Conservation (phyloP, 2,329 filamentous ascomycete genomes). For the Neofusicoccum sp. region DNA sequence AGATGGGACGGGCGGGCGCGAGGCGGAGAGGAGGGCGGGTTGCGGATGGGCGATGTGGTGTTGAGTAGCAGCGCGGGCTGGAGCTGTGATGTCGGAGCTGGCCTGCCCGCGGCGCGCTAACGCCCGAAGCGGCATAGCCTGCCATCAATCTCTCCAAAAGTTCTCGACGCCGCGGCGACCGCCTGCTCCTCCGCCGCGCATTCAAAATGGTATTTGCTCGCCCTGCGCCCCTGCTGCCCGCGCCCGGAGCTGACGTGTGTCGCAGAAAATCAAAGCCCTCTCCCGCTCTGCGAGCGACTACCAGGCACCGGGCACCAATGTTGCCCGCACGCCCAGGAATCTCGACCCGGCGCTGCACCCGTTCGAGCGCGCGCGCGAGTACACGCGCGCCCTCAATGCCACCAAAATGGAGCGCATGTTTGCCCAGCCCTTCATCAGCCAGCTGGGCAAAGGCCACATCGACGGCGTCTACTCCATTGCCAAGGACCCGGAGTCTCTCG, state of each 20-base stretch:
- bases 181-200: slow-evolving; percentile 16
- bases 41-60: slow-evolving; percentile 20
- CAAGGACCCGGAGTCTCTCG: slow-evolving; percentile 46
- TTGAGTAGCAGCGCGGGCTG: slow-evolving; percentile 7
- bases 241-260: not conserved
- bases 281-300: slow-evolving; percentile 65
- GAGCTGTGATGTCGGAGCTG: slow-evolving; percentile 21
- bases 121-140: not conserved
- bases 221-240: not conserved
- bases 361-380: slow-evolving; percentile 88
- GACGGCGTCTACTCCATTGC: slow-evolving; percentile 67
- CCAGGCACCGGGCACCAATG: slow-evolving; percentile 68
- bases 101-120: slow-evolving; percentile 13
- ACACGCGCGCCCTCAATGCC: slow-evolving; percentile 76
- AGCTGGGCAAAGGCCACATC: slow-evolving; percentile 87
- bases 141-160: slow-evolving; percentile 17
- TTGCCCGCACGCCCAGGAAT: slow-evolving; percentile 68
- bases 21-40: slow-evolving; percentile 5
- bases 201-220: slow-evolving; percentile 18
- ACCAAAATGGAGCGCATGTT: slow-evolving; percentile 95
- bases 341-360: slow-evolving; percentile 85
- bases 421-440: slow-evolving; percentile 77
- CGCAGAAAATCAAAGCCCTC: slow-evolving; percentile 58
- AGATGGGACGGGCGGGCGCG: slow-evolving; percentile 5
- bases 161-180: slow-evolving; percentile 20